These are phyloP conservation scores for Fragaria iinumae DNA, from an alignment of 306 rosid genomes.

Conservation along the genomic window DNA sequence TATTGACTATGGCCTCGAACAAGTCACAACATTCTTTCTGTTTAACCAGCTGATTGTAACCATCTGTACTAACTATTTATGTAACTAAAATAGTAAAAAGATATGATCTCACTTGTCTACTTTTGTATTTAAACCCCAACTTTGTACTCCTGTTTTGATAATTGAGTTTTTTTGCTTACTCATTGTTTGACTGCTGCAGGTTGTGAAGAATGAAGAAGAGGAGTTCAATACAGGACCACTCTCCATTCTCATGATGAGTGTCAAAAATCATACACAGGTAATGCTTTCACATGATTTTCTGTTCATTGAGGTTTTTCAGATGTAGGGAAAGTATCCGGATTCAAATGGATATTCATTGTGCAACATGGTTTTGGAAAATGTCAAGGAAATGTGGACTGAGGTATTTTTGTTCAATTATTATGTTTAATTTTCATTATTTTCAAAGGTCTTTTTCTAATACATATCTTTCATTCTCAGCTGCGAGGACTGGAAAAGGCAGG, in stretches of 20 bases:
- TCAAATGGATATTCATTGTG: background rate
- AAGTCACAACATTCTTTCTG: background rate
- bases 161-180: background rate
- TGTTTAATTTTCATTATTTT: background rate
- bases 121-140: background rate
- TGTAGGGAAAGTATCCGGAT: background rate
- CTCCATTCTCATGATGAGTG: slow-evolving; percentile 93
- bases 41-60: background rate
- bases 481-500: slow-evolving; percentile 90
- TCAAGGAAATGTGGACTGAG: slow-evolving; percentile 99
- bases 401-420: slow-evolving; percentile 26
- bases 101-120: background rate
- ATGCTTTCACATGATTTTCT: background rate
- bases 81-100: too few species aligned
- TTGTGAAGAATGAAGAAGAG: slow-evolving; percentile 70
- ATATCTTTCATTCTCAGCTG: slow-evolving; percentile 36
- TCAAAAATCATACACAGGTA: slow-evolving; percentile 89
- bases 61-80: background rate
- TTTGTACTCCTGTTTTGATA: background rate
- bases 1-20: slow-evolving; percentile 1
- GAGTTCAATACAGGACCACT: slow-evolving; percentile 93
- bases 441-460: background rate
- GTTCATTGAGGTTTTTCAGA: background rate
- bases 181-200: slow-evolving; percentile 29
- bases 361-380: slow-evolving; percentile 97